These are phyloP conservation scores for Tolypocladium pustulatum DNA, from an alignment of 2,329 filamentous ascomycete genomes.

Conservation along the genomic window DNA sequence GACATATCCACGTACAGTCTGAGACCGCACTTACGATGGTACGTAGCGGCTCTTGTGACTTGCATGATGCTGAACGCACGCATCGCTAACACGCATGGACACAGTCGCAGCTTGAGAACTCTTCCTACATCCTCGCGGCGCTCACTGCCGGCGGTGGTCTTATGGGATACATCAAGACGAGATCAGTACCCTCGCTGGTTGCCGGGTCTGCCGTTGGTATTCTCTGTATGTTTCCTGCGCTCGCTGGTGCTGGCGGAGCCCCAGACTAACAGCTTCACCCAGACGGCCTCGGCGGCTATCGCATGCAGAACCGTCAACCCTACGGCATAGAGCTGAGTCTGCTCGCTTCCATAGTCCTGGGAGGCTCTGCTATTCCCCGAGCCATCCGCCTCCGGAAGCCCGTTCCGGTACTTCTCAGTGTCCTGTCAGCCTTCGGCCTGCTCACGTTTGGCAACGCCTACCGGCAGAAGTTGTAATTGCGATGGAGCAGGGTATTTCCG, in stretches of 20 bases:
- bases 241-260: not conserved
- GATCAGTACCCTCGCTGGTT: slow-evolving; percentile 76
- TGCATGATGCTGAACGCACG: not conserved
- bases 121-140: slow-evolving; percentile 68
- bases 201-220: slow-evolving; percentile 76
- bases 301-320: slow-evolving; percentile 61
- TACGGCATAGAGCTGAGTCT: slow-evolving; percentile 88
- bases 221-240: slow-evolving; percentile 36
- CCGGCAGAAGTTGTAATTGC: slow-evolving; percentile 25
- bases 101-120: slow-evolving; percentile 27
- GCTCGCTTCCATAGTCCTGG: slow-evolving; percentile 76
- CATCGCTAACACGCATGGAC: not conserved
- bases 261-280: not conserved
- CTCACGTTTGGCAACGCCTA: slow-evolving; percentile 69
- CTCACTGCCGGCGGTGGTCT: slow-evolving; percentile 82
- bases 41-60: not conserved
- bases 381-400: slow-evolving; percentile 78
- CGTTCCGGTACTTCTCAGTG: slow-evolving; percentile 67
- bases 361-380: slow-evolving; percentile 73
- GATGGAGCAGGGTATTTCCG: not conserved
- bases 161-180: slow-evolving; percentile 74
- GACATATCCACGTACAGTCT: no score
- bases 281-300: slow-evolving; percentile 72
- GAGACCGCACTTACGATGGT: not conserved
- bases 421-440: slow-evolving; percentile 70